Conservation (phyloP, 768 basidiomycete genomes). For the Cyclocybe cylindracea region DNA sequence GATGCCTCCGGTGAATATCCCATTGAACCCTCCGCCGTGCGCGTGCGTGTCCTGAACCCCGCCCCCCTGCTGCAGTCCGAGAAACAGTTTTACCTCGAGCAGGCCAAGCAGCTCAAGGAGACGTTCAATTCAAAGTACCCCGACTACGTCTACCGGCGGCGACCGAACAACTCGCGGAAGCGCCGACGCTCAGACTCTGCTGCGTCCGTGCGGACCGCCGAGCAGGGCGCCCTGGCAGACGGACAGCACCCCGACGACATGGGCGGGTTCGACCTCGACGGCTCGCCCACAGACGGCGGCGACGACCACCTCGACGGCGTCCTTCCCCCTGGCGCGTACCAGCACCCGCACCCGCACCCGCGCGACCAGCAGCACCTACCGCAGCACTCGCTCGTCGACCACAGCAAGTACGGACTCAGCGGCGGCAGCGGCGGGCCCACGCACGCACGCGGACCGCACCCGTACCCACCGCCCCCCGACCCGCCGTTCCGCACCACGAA, state of each 20-base stretch:
- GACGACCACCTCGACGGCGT: conserved; percentile 30
- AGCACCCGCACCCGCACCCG: conserved; percentile 20
- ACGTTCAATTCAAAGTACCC: conserved; percentile 85
- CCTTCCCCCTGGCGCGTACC: conserved; percentile 23
- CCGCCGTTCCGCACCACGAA: conserved; percentile 8
- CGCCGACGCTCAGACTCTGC: conserved; percentile 40
- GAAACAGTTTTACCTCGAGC: conserved; percentile 87
- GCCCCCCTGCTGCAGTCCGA: conserved; percentile 53
- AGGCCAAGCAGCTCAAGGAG: conserved; percentile 84
- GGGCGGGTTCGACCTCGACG: conserved; percentile 34
- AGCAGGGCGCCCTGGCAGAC: conserved; percentile 22
- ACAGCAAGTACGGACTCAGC: conserved; percentile 22
- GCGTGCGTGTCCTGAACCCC: conserved; percentile 10
- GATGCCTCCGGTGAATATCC: conserved; percentile 65
- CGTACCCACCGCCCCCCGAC: too few species aligned
- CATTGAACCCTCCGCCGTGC: conserved; percentile 10
- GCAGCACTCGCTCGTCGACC: conserved; percentile 20
- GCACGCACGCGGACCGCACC: too few species aligned
- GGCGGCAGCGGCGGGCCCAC: too few species aligned
- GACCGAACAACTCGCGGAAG: conserved; percentile 85
- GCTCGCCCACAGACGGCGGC: conserved; percentile 31
- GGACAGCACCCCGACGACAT: conserved; percentile 33
- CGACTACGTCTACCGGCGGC: conserved; percentile 86
- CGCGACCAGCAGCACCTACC: too few species aligned
- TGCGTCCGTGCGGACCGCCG: conserved; percentile 22